These are phyloP conservation scores for Cryphonectria carpinicola DNA, from an alignment of 2,329 filamentous ascomycete species.

Conservation along the genomic window DNA sequence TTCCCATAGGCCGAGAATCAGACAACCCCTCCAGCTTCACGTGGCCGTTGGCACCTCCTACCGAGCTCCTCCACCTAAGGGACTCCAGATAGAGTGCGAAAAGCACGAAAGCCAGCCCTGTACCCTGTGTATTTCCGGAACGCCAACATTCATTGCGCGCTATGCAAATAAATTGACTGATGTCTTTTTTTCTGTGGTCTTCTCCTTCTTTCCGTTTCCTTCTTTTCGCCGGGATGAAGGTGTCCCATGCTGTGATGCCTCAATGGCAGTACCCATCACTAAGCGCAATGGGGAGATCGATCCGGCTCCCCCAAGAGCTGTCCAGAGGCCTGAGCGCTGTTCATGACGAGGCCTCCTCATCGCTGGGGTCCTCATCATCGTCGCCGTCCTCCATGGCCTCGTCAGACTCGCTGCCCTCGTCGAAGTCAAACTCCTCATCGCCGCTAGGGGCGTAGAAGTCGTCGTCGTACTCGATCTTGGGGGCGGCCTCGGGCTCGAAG, in stretches of 20 bases:
- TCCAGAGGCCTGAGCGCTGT: not conserved
- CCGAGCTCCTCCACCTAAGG: not conserved
- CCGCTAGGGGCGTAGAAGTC: slow-evolving; percentile 83
- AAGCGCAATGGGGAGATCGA: not conserved
- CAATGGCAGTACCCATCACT: not conserved
- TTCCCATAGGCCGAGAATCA: not conserved
- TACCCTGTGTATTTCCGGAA: slow-evolving; percentile 20
- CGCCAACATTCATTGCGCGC: slow-evolving; percentile 22
- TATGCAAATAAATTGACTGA: slow-evolving; percentile 25
- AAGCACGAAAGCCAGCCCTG: slow-evolving; percentile 6
- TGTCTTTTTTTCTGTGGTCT: not conserved
- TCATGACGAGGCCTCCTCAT: slow-evolving; percentile 4
- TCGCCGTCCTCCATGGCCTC: slow-evolving; percentile 65
- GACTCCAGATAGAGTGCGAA: not conserved
- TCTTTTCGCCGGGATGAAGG: not conserved
- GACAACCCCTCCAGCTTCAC: not conserved
- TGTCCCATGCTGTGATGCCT: not conserved
- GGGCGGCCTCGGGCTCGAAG: slow-evolving; percentile 62
- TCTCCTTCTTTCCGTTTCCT: no score
- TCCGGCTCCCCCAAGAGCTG: not conserved
- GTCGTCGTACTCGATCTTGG: slow-evolving; percentile 70
- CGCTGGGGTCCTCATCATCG: slow-evolving; percentile 50
- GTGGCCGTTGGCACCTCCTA: not conserved
- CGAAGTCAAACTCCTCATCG: slow-evolving; percentile 78
- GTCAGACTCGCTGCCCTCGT: slow-evolving; percentile 66